Evolutionary conservation across 257 asterid species (phyloP), one percentile per base, ranked within the genome.

Genomic region (Solanum rostratum): DNA sequence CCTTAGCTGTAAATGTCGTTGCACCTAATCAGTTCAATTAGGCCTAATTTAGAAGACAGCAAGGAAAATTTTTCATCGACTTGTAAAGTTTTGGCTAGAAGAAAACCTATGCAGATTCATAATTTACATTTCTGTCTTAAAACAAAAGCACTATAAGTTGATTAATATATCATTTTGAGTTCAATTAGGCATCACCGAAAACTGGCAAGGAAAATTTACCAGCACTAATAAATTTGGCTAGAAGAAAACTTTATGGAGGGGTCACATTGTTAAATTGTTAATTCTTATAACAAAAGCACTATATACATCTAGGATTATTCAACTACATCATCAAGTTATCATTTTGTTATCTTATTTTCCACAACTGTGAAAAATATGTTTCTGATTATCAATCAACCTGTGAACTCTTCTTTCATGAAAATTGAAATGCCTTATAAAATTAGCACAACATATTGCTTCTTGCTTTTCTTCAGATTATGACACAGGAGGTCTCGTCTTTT

Each of bases 1-100:
- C 43, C 94, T 76, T 85, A 94, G 92, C 92, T 94, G 98, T 87
- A 93, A 85, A 84, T 91, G 97, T 53, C 98, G 95, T 84, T 95
- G 97, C 85, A 95, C 98, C 99, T 95, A 88, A 79, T 70, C 84
- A 84, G 90, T 84, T 81, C 69, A 82, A 83, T 80, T 65, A 85
- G 65, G 71, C 52, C 45, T 85, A 83, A 78, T 87, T 88, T 53
- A 74, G 59, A 73, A n/a, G 22, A 39, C 53, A 82, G 65, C 46
- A 79, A 60, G 29, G 27, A 11, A 27, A 54, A 79, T 20, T 19
- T 50, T 22, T 76, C 62, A 39, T 20, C 18, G 18, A 85, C 50
- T 33, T 57, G 20, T 33, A 49, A 65, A 50, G 73, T 41, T n/a
- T 37, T 49, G 68, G n/a, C 20, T 45, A 18, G 53, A 82, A 18